Evolutionary conservation across 2,329 filamentous ascomycete species (phyloP).

Genomic region (Plectosphaerella plurivora): DNA sequence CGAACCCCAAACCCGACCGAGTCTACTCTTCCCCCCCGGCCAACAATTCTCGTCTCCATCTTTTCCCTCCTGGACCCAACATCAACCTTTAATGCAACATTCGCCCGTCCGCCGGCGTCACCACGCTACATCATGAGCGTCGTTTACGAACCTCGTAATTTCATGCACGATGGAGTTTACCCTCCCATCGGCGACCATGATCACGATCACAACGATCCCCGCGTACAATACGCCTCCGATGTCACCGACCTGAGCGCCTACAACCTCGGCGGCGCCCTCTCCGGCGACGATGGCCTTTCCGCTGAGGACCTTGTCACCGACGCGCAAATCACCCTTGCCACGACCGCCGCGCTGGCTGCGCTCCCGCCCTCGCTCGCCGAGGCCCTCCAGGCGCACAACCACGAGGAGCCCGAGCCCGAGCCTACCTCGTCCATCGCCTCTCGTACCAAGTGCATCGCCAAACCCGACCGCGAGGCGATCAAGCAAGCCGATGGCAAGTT

Average conservation of each 20-base stretch:
- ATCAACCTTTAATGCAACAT: neutral
- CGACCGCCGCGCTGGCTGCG: constrained; percentile 19
- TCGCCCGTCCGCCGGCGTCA: neutral
- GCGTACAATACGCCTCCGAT: constrained; percentile 27
- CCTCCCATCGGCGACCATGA: constrained; percentile 40
- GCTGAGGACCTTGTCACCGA: constrained; percentile 33
- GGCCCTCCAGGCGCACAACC: constrained; percentile 1
- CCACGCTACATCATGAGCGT: constrained; percentile 39
- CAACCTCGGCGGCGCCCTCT: constrained; percentile 31
- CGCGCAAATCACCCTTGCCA: constrained; percentile 31
- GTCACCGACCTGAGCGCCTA: constrained; percentile 39
- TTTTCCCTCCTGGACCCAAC: neutral
- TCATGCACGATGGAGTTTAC: constrained; percentile 44
- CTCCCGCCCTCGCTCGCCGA: constrained; percentile 21
- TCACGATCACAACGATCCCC: constrained; percentile 28
- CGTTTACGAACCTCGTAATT: constrained; percentile 45
- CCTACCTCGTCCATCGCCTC: constrained; percentile 12
- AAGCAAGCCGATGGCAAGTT: constrained; percentile 72
- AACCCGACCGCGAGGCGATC: constrained; percentile 51
- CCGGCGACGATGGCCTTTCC: constrained; percentile 28
- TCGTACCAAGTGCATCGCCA: constrained; percentile 50
- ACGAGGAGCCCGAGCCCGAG: constrained; percentile 10
- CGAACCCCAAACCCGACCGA: neutral
- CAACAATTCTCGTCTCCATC: neutral
- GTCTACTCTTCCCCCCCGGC: neutral